Evolutionary conservation across 805 yeast genomes (phyloP).

Genomic region (Starmerella vaccinii): DNA sequence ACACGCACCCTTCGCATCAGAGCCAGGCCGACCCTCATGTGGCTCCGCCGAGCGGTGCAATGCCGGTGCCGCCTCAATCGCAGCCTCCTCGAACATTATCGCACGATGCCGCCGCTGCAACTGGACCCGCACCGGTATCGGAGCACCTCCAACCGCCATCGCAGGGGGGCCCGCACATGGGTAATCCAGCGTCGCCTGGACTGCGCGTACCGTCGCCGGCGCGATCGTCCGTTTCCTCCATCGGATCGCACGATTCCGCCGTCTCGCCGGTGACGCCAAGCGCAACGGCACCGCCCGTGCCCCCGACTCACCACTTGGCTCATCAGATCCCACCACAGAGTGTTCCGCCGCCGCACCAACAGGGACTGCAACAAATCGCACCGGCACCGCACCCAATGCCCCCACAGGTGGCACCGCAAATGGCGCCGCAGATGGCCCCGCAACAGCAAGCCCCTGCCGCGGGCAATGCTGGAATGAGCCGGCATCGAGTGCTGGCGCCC

Average conservation of each 20-base stretch:
- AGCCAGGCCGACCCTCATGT: not conserved
- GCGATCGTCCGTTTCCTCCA: not conserved
- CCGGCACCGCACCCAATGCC: no score
- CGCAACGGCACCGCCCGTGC: not conserved
- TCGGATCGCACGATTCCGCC: not conserved
- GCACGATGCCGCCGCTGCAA: no score
- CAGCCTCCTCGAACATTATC: no score
- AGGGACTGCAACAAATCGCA: no score
- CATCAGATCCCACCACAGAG: no score
- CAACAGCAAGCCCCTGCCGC: not conserved
- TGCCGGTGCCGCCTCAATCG: not conserved
- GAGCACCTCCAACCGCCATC: not conserved
- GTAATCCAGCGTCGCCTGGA: not conserved
- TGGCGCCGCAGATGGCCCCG: no score
- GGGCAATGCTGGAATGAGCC: not conserved
- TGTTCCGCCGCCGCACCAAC: no score
- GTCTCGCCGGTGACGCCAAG: not conserved
- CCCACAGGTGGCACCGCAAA: no score
- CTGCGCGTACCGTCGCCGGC: not conserved
- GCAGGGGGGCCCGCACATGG: not conserved
- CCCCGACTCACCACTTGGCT: not conserved
- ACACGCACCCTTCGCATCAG: not conserved
- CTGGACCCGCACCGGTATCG: not conserved
- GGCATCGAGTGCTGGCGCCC: constrained; percentile 3
- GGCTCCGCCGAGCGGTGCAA: no score